Evolutionary conservation across 2,329 filamentous ascomycete genomes (phyloP).

Genomic region (Colletotrichum brevisporum): DNA sequence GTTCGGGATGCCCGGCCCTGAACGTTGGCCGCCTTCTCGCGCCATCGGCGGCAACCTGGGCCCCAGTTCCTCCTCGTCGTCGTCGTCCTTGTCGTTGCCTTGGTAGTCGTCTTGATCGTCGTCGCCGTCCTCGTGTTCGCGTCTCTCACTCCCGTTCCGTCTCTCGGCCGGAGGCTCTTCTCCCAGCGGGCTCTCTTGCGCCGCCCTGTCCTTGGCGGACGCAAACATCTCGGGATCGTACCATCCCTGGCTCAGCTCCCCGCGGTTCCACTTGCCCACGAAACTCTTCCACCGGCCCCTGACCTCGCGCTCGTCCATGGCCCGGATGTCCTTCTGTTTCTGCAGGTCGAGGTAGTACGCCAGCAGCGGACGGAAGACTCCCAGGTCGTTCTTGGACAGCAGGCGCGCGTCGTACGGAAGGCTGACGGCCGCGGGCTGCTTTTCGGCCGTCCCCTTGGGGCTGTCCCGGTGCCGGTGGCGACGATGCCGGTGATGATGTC

Average conservation of each 20-base stretch:
- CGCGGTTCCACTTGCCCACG: constrained; percentile 89
- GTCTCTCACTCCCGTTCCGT: not conserved
- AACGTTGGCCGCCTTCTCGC: constrained; percentile 44
- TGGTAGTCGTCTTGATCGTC: constrained; percentile 38
- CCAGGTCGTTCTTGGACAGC: constrained; percentile 79
- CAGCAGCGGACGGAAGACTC: constrained; percentile 78
- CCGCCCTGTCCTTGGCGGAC: constrained; percentile 50
- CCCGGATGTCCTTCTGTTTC: constrained; percentile 79
- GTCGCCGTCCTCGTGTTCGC: constrained; percentile 33
- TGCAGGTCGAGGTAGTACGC: constrained; percentile 90
- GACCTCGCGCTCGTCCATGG: constrained; percentile 80
- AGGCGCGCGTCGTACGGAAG: constrained; percentile 77
- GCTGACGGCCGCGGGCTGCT: not conserved
- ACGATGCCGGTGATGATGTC: constrained; percentile 35
- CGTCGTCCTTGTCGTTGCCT: constrained; percentile 56
- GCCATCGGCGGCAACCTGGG: constrained; percentile 53
- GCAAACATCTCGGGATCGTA: constrained; percentile 84
- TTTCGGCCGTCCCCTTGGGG: constrained; percentile 1
- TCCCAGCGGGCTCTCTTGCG: constrained; percentile 13
- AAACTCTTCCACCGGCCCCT: constrained; percentile 96
- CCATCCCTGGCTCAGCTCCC: constrained; percentile 90
- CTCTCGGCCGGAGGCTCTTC: not conserved
- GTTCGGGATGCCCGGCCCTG: constrained; percentile 76
- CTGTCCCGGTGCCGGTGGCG: constrained; percentile 33
- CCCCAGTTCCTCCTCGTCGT: constrained; percentile 75